phyloP scores from a whole-genome alignment of 2,329 filamentous ascomycete genomes.

The Cladosporium sphaerospermum region DNA sequence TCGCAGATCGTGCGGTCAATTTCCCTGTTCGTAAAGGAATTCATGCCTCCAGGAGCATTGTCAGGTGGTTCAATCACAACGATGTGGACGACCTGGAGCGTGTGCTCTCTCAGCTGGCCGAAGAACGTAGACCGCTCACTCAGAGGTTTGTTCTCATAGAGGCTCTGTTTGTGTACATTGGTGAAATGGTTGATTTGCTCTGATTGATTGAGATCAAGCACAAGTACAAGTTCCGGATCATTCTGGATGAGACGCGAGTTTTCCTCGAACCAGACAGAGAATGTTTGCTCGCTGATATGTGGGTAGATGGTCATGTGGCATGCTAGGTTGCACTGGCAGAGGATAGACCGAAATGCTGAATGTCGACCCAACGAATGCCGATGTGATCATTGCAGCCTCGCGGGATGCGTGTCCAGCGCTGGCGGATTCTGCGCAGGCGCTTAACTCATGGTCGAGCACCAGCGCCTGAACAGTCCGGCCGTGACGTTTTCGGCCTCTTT shows the following conservation, averaged over 20 bases:
- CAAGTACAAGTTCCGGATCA: conserved; percentile 95
- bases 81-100: conserved; percentile 89
- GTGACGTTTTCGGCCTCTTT: no score
- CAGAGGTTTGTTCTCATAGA: conserved; percentile 94
- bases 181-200: conserved; percentile 77
- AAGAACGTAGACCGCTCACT: conserved; percentile 84
- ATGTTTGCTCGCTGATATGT: no score
- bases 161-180: conserved; percentile 83
- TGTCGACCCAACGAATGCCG: conserved; percentile 52
- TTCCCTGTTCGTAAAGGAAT: conserved; percentile 91
- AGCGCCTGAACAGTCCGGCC: no score
- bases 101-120: conserved; percentile 75
- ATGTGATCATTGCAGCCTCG: no score
- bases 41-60: conserved; percentile 83
- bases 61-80: conserved; percentile 92
- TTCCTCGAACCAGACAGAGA: no score
- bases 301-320: conserved; percentile 74
- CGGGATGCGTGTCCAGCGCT: no score
- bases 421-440: no score
- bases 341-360: conserved; percentile 95
- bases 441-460: no score
- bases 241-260: conserved; percentile 74
- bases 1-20: conserved; percentile 88
- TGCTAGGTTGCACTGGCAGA: conserved; percentile 85
- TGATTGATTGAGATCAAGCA: conserved; percentile 89